phyloP scores from a whole-genome alignment of 345 rosid species.

The Boechera stricta region DNA sequence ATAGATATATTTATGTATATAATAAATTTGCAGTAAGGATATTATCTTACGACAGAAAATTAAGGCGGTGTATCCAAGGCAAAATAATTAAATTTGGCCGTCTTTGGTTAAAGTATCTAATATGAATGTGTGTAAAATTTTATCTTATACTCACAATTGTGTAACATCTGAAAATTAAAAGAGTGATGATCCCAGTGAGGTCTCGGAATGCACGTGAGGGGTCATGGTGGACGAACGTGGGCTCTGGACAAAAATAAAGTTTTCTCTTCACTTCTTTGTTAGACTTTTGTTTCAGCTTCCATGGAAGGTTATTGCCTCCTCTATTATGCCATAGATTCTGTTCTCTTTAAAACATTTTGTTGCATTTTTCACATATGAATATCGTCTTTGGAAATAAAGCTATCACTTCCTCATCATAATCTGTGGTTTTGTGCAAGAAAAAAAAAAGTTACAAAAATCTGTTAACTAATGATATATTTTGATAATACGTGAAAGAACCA shows the following conservation, averaged over 20 bases:
- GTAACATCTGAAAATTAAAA: background rate
- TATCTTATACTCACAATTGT: background rate
- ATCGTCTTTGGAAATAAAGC: slow-evolving; percentile 73
- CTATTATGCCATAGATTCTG: slow-evolving; percentile 75
- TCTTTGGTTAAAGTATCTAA: background rate
- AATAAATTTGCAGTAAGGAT: background rate
- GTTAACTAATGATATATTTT: background rate
- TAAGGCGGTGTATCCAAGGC: background rate
- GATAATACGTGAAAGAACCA: background rate
- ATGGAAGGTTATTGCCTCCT: slow-evolving; percentile 79
- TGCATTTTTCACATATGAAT: slow-evolving; percentile 73
- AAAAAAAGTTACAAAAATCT: background rate
- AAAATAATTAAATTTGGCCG: background rate
- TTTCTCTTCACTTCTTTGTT: slow-evolving; percentile 67
- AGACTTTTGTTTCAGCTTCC: slow-evolving; percentile 73
- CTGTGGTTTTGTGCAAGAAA: slow-evolving; percentile 38
- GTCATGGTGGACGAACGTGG: slow-evolving; percentile 70
- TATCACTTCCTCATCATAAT: slow-evolving; percentile 82
- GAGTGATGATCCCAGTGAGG: slow-evolving; percentile 55
- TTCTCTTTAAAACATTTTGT: slow-evolving; percentile 76
- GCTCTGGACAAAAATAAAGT: slow-evolving; percentile 67
- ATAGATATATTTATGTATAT: too few species aligned
- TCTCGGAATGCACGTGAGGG: slow-evolving; percentile 66
- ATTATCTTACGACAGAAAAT: background rate
- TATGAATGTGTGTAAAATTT: background rate